phyloP scores from a whole-genome alignment of 176 grass and related monocot genomes.

The Triticum turgidum region DNA sequence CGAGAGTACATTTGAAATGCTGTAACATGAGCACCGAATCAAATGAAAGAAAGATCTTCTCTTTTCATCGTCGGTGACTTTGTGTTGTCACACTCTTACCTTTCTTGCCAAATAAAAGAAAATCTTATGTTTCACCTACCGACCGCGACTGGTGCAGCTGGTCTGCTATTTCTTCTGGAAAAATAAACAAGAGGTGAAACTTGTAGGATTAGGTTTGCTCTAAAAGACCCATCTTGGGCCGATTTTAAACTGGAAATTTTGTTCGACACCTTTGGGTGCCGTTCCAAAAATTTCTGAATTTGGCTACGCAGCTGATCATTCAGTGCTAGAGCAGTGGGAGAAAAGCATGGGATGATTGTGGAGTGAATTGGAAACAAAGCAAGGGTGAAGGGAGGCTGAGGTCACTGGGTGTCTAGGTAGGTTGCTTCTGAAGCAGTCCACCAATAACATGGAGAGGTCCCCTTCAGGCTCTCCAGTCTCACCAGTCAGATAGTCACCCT shows the following conservation, averaged over 20 bases:
- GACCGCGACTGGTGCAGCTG: neutral
- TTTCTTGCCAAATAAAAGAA: neutral
- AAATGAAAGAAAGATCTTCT: neutral
- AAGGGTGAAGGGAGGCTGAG: constrained; percentile 36
- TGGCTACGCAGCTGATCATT: neutral
- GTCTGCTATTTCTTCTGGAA: neutral
- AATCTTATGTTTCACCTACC: constrained; percentile 24
- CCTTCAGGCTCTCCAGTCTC: constrained; percentile 36
- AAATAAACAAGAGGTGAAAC: neutral
- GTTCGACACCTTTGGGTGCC: neutral
- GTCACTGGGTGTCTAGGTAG: neutral
- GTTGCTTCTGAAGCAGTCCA: constrained; percentile 63
- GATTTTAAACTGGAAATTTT: neutral
- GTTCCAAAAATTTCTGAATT: neutral
- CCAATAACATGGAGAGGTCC: constrained; percentile 38
- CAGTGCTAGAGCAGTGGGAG: neutral
- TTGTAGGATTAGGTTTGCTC: neutral
- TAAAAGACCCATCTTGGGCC: no score
- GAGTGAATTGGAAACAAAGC: constrained; percentile 90
- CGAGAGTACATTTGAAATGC: neutral
- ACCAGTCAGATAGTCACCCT: constrained; percentile 21
- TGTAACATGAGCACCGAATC: constrained; percentile 9
- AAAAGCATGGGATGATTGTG: constrained; percentile 76
- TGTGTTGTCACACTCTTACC: constrained; percentile 12
- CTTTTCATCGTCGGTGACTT: neutral